phyloP scores from a whole-genome alignment of 805 yeast genomes.

The Candida quercuum region DNA sequence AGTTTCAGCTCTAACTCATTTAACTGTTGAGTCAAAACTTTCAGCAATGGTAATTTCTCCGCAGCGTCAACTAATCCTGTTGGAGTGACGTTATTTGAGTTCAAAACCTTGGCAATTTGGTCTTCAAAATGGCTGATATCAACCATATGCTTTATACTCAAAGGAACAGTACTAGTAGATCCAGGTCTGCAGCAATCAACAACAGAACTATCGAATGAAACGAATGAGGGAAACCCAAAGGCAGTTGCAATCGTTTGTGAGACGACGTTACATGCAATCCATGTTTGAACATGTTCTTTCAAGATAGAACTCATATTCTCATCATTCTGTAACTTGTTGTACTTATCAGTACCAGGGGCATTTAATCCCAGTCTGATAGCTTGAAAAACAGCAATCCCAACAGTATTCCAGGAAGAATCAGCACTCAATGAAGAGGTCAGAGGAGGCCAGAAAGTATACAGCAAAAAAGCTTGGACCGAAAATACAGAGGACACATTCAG shows the following conservation, averaged over 20 bases:
- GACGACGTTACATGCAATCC: slow-evolving; percentile 91
- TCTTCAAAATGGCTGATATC: slow-evolving; percentile 83
- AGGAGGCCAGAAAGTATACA: slow-evolving; percentile 95
- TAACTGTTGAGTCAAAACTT: slow-evolving; percentile 63
- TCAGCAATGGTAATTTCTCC: slow-evolving; percentile 71
- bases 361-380: slow-evolving; percentile 91
- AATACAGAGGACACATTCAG: slow-evolving; percentile 87
- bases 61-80: slow-evolving; percentile 59
- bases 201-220: slow-evolving; percentile 72
- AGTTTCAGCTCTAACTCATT: slow-evolving; percentile 68
- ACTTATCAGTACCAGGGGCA: slow-evolving; percentile 54
- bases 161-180: slow-evolving; percentile 25
- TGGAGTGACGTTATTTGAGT: slow-evolving; percentile 62
- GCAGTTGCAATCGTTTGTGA: slow-evolving; percentile 88
- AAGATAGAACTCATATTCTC: slow-evolving; percentile 28
- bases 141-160: slow-evolving; percentile 61
- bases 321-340: slow-evolving; percentile 33
- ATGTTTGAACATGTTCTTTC: slow-evolving; percentile 79
- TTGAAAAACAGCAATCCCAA: slow-evolving; percentile 88
- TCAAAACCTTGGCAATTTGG: slow-evolving; percentile 73
- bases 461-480: slow-evolving; percentile 86
- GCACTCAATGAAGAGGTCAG: slow-evolving; percentile 91
- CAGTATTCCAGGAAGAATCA: slow-evolving; percentile 92
- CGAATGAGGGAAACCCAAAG: slow-evolving; percentile 92
- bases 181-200: slow-evolving; percentile 47